Percentiles rank a stretch among this genome's conserved stretches.
phyloP scores from a whole-genome alignment of 352 stramenopile species.

The Plasmopara muralis region DNA sequence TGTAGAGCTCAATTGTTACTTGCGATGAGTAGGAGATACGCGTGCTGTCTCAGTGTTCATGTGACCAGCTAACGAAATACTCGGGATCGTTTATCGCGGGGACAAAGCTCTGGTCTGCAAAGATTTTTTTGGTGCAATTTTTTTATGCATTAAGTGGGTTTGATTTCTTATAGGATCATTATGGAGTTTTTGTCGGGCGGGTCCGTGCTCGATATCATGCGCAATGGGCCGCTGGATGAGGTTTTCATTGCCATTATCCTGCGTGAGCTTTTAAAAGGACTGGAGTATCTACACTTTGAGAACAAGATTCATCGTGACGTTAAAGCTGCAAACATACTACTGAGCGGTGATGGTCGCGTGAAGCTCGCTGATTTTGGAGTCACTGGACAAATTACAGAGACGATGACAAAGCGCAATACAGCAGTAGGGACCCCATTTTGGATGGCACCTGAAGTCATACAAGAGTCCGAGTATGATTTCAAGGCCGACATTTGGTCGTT shows the following conservation, averaged over 20 bases:
- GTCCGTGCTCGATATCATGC: constrained; percentile 87
- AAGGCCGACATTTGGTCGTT: constrained; percentile 98
- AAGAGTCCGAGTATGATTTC: constrained; percentile 91
- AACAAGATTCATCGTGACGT: constrained; percentile 85
- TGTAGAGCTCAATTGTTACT: not conserved
- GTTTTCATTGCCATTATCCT: constrained; percentile 80
- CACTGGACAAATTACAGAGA: constrained; percentile 93
- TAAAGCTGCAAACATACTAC: constrained; percentile 76
- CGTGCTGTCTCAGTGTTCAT: constrained; percentile 85
- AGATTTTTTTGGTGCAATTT: not conserved
- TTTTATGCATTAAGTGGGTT: not conserved
- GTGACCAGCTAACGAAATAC: constrained; percentile 87
- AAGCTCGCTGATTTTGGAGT: constrained; percentile 86
- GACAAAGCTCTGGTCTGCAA: constrained; percentile 63
- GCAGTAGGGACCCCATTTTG: constrained; percentile 98
- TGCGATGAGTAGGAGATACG: constrained; percentile 72
- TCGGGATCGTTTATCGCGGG: constrained; percentile 80
- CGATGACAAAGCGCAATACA: constrained; percentile 96
- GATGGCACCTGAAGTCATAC: constrained; percentile 91
- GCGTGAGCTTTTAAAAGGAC: constrained; percentile 65
- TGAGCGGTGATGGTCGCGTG: constrained; percentile 72
- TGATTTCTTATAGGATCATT: constrained; percentile 65
- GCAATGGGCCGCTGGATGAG: constrained; percentile 64
- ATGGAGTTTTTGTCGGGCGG: constrained; percentile 93
- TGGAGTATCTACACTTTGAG: constrained; percentile 77